Base-by-base conservation (phyloP, 495 filamentous ascomycete species). In the Hypoxylon crocopeplum region DNA sequence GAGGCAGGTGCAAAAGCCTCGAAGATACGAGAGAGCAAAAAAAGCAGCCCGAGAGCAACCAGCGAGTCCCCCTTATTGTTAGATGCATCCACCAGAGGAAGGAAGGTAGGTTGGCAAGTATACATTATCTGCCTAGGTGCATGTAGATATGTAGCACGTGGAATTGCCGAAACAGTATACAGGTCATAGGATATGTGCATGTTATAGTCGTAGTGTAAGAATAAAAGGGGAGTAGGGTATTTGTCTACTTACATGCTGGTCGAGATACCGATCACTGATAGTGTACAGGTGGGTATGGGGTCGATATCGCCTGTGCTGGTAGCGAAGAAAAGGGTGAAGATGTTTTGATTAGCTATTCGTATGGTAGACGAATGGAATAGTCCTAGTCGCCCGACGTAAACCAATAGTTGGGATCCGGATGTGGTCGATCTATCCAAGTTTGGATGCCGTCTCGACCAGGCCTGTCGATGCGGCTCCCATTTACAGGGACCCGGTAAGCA, bases 381-480 rank as follows among this genome's bases (percentile, higher is more conserved):
- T 64, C 60, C 47, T 56, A 52, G 48, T 49, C 53, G 50, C 39
- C 49, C 55, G 48, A 59, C 50, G 41, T 49, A 59, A 46, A 40
- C 61, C 61, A 64, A 64, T 64, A 64, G 55, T 64, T 46, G 55
- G 48, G 44, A 49, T 55, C 10, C 49, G 39, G 49, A 41, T 54
- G 54, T 33, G 39, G 61, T 64, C 54, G 61, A 64, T 64, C 61
- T 64, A 56, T 49, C 61, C 55, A 64, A 59, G 49, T 64, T 50
- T 53, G 61, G 61, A 40, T 53, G 55, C 61, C 37, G 42, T 64
- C 52, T 53, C 39, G 61, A 55, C 48, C 21, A 64, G 49, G 49
- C 55, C 55, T 64, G 61, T 64, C 55, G 49, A 64, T 64, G 61
- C 61, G 61, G 61, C 61, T 64, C 61, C 61, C 45, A 64, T 45